Conservation (phyloP, 441 rosid species). For the Pelargonium myrrhifolium region DNA sequence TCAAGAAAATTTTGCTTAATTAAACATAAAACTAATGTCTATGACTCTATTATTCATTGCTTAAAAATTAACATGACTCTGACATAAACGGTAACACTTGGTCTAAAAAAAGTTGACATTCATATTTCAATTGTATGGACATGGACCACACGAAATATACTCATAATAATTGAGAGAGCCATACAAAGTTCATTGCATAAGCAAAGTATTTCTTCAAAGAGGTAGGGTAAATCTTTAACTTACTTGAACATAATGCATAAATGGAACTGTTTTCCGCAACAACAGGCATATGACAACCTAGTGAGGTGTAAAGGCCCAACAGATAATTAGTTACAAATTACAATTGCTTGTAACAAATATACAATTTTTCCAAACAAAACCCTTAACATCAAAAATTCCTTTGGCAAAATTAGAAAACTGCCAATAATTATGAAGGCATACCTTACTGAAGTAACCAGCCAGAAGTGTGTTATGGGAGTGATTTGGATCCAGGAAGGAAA, state of each 20-base stretch:
- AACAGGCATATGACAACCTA: constrained; percentile 63
- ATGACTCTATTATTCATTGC: too few species aligned
- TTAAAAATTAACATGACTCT: too few species aligned
- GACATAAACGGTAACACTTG: too few species aligned
- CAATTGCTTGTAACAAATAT: neutral
- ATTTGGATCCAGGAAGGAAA: constrained; percentile 54
- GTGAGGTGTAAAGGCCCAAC: constrained; percentile 9
- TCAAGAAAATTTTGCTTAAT: too few species aligned
- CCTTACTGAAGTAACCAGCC: constrained; percentile 84
- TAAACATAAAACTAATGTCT: too few species aligned
- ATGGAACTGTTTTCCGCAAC: constrained; percentile 55
- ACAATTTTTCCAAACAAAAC: neutral
- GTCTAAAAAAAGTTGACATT: too few species aligned
- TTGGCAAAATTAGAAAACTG: neutral
- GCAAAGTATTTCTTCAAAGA: neutral
- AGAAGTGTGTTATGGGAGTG: constrained; percentile 43
- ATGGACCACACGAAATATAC: neutral
- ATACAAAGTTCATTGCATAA: neutral
- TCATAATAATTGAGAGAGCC: neutral
- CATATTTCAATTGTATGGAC: neutral
- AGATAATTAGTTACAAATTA: neutral
- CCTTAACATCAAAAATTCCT: neutral
- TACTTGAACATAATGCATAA: constrained; percentile 55
- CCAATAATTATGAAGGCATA: constrained; percentile 20
- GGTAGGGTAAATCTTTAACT: constrained; percentile 19